Evolutionary conservation across 176 grass and related monocot species (phyloP).

Genomic region (Puccinellia tenuiflora): DNA sequence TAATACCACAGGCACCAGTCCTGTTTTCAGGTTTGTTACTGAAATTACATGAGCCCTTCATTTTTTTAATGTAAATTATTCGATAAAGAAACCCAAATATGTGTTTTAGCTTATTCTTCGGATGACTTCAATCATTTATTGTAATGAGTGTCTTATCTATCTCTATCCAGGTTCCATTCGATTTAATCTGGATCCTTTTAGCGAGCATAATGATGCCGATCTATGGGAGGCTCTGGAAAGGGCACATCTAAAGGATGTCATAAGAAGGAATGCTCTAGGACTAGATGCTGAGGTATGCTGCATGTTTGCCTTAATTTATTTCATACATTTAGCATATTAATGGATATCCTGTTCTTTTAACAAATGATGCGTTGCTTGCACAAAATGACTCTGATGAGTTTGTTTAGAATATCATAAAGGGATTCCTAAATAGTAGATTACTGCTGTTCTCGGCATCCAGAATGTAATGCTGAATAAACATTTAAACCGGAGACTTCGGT

Average conservation of each 20-base stretch:
- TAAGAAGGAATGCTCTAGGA: constrained; percentile 78
- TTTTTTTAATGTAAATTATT: neutral
- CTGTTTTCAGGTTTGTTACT: constrained; percentile 86
- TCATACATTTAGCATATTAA: neutral
- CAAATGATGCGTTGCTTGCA: neutral
- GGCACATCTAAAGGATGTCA: constrained; percentile 97
- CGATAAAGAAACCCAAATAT: neutral
- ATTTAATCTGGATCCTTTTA: constrained; percentile 99
- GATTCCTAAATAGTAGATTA: constrained; percentile 11
- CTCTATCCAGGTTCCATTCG: constrained; percentile 69
- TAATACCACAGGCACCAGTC: constrained; percentile 94
- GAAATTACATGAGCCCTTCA: constrained; percentile 8
- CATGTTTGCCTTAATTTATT: constrained; percentile 22
- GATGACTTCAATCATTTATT: neutral
- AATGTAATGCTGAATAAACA: neutral
- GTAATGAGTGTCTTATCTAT: constrained; percentile 1
- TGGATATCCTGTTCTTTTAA: neutral
- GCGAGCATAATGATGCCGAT: constrained; percentile 97
- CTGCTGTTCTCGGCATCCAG: neutral
- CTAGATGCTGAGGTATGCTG: constrained; percentile 82
- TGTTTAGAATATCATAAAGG: neutral
- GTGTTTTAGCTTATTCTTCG: neutral
- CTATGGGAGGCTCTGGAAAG: constrained; percentile 96
- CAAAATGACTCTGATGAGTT: neutral
- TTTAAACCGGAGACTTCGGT: neutral